phyloP scores from a whole-genome alignment of 2,329 filamentous ascomycete species.

The Alternaria sp. region DNA sequence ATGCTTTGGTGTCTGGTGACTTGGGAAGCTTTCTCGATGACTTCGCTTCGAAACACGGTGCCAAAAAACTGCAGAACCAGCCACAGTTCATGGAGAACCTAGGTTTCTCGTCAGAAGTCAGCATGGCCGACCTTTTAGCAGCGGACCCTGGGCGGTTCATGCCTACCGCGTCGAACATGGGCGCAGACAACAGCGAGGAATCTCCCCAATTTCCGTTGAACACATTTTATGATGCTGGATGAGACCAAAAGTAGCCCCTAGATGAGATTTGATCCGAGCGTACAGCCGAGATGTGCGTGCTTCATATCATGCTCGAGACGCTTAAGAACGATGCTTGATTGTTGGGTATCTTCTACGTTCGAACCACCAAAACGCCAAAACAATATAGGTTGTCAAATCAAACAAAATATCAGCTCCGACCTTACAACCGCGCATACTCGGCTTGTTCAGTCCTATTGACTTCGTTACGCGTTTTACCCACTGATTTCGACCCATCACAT shows the following conservation, averaged over 20 bases:
- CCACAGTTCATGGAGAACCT: conserved; percentile 73
- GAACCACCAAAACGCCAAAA: conserved; percentile 1
- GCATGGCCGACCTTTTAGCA: conserved; percentile 62
- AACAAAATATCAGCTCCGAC: not conserved
- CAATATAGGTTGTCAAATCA: not conserved
- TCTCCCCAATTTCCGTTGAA: conserved; percentile 31
- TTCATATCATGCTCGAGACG: not conserved
- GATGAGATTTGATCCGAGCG: not conserved
- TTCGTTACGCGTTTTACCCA: not conserved
- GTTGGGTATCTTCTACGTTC: conserved; percentile 4
- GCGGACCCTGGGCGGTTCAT: conserved; percentile 51
- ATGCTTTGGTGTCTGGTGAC: conserved; percentile 53
- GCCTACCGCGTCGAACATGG: conserved; percentile 42
- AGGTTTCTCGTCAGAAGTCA: conserved; percentile 69
- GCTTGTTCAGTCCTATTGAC: not conserved
- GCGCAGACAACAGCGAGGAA: conserved; percentile 26
- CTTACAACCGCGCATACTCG: conserved; percentile 16
- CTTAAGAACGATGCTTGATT: not conserved
- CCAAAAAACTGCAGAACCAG: conserved; percentile 63
- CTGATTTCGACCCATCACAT: not conserved
- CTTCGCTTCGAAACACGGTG: conserved; percentile 64
- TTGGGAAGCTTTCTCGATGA: conserved; percentile 65
- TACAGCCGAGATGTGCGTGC: not conserved
- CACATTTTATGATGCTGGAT: conserved; percentile 32
- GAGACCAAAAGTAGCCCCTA: not conserved